phyloP scores from a whole-genome alignment of 1,284 basidiomycete genomes.

The Cutaneotrichosporon sp. region DNA sequence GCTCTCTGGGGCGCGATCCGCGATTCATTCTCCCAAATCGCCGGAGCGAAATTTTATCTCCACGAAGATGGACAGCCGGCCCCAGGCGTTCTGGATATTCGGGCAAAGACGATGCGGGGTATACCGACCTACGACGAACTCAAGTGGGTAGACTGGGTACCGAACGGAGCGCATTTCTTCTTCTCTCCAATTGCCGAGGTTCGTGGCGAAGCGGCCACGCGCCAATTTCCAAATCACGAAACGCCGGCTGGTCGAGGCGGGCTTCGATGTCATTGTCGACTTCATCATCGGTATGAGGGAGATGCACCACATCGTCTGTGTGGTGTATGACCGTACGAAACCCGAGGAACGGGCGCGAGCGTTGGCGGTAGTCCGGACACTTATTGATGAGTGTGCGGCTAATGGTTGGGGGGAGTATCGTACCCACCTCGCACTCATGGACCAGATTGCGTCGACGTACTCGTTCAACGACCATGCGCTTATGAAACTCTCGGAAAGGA shows the following conservation, averaged over 20 bases:
- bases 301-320: conserved; percentile 20
- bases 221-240: conserved; percentile 16
- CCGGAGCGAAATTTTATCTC: conserved; percentile 16
- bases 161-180: conserved; percentile 20
- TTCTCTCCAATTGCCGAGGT: conserved; percentile 20
- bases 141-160: conserved; percentile 19
- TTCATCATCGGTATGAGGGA: conserved; percentile 20
- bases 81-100: conserved; percentile 16
- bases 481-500: conserved; percentile 28
- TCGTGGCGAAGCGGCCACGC: conserved; percentile 12
- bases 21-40: conserved; percentile 9
- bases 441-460: conserved; percentile 31
- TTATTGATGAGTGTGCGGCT: conserved; percentile 32
- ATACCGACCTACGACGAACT: conserved; percentile 19
- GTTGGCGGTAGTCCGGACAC: conserved; percentile 23
- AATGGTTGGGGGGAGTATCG: conserved; percentile 39
- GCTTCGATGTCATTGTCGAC: conserved; percentile 19
- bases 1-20: conserved; percentile 16
- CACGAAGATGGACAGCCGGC: conserved; percentile 14
- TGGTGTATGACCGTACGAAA: conserved; percentile 34
- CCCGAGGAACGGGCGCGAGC: conserved; percentile 30
- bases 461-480: conserved; percentile 34
- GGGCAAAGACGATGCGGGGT: conserved; percentile 15
- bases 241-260: conserved; percentile 9
- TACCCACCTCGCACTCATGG: conserved; percentile 30